Percentiles rank a stretch among this genome's conserved stretches.
Conservation (phyloP, 2,329 filamentous ascomycete genomes). For the Sporothrix sp. region DNA sequence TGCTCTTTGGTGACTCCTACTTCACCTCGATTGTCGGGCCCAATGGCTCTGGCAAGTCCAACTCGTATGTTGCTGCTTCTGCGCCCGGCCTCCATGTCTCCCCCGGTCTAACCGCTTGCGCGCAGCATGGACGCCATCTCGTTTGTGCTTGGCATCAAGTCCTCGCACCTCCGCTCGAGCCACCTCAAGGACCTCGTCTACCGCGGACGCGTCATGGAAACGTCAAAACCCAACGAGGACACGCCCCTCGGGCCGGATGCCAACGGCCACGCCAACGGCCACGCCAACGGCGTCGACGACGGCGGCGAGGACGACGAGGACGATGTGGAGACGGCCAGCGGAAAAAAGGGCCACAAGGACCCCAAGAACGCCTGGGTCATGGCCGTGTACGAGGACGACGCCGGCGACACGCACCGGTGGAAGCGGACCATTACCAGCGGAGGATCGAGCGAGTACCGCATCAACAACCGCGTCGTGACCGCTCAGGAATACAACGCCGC, state of each 20-base stretch:
- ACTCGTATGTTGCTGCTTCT: constrained; percentile 56
- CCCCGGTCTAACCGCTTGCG: not conserved
- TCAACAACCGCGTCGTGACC: constrained; percentile 84
- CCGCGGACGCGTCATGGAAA: constrained; percentile 84
- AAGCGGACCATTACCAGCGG: constrained; percentile 85
- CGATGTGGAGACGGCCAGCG: too few relatives aligned
- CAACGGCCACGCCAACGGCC: constrained; percentile 53
- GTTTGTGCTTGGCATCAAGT: constrained; percentile 97
- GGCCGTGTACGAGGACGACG: constrained; percentile 97
- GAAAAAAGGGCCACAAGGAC: constrained; percentile 60
- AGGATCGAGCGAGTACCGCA: constrained; percentile 89
- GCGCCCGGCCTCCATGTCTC: too few relatives aligned
- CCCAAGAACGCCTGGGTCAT: constrained; percentile 97
- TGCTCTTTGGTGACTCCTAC: constrained; percentile 94
- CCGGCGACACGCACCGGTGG: constrained; percentile 90
- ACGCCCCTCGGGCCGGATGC: constrained; percentile 36
- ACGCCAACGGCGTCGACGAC: constrained; percentile 50
- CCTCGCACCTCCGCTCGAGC: constrained; percentile 88
- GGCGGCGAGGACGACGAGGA: constrained; percentile 45
- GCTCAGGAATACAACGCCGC: constrained; percentile 90
- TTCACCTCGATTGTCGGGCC: constrained; percentile 99
- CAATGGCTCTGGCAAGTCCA: constrained; percentile 99
- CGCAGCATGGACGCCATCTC: constrained; percentile 96
- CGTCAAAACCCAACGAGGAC: constrained; percentile 85
- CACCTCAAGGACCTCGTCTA: constrained; percentile 94